Evolutionary conservation across 2,329 filamentous ascomycete species (phyloP), one percentile per base, ranked within the genome.

Genomic region (Phyllosticta paracitricarpa): DNA sequence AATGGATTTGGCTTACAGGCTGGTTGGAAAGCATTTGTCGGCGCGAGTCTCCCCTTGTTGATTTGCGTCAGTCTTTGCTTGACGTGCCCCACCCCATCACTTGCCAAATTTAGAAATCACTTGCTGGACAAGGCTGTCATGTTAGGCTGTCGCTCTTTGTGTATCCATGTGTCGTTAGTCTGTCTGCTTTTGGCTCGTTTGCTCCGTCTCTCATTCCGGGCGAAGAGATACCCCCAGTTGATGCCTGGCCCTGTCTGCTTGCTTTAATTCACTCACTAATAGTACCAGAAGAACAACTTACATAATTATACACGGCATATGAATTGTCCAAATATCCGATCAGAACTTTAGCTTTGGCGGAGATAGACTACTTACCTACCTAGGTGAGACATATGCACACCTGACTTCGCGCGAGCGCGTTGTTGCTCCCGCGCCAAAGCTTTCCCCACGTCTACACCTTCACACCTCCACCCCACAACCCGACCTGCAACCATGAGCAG

Each of bases 401-500:
- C 14, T 48, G 40, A 48, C 40, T 48, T 3, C 40, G 40, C 40
- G 40, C n/a, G 6, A n/a, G 40, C 40, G 40, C 40, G 14, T n/a
- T n/a, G 6, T 40, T 40, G 35, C 40, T n/a, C 14, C 40, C 40
- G n/a, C 40, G 40, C 40, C 14, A 6, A 48, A 48, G 40, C 40
- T 12, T 48, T n/a, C 40, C 14, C 14, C 40, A 48, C 40, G 40
- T 48, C 40, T 17, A 48, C 12, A 5, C 10, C 35, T 40, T 5
- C 14, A 8, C 17, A 48, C 40, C 14, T 48, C 12, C 40, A 7
- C 5, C 40, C 14, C 40, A 3, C 12, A 48, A 48, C 1, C 14
- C 40, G 40, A 48, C 12, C 3, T 17, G 3, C 10, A 30, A 25
- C 10, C 33, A 94, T 94, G 89, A 78, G 88, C 69, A 83, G 85